Percentiles rank a stretch among this genome's conserved stretches.
Conservation (phyloP, 441 rosid genomes). For the Syzygium syzygioides region DNA sequence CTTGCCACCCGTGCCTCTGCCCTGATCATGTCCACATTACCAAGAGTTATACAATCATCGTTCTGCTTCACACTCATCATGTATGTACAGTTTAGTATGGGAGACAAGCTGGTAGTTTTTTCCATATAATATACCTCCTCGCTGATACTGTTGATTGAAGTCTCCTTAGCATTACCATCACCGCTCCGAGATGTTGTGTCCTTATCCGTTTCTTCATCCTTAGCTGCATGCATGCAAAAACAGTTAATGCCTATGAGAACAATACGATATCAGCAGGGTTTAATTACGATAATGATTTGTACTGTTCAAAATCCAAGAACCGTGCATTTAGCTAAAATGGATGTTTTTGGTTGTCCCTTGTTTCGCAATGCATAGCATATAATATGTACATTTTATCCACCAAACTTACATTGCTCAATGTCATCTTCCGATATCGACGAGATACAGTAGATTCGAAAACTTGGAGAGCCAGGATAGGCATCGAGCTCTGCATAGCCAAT, state of each 20-base stretch:
- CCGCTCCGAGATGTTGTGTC: not conserved
- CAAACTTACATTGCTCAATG: not conserved
- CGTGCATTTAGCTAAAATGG: not conserved
- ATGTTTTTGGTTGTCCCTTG: not conserved
- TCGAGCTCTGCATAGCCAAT: conserved; percentile 12
- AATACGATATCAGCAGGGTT: not conserved
- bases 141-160: not conserved
- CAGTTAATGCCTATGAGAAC: not conserved
- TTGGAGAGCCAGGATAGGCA: conserved; percentile 49
- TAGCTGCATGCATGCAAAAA: conserved; percentile 1
- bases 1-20: not conserved
- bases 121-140: conserved; percentile 19
- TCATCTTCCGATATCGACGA: conserved; percentile 23
- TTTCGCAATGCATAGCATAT: not conserved
- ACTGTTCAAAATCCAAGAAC: not conserved
- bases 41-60: not conserved
- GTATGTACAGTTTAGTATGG: not conserved
- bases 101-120: not conserved
- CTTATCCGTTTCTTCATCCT: conserved; percentile 15
- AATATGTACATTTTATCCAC: not conserved
- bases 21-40: not conserved
- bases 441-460: conserved; percentile 65
- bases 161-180: not conserved
- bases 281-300: not conserved
- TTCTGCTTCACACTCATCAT: not conserved